A percentile compares a stretch with the other conserved stretches of the same genome.
phyloP scores from a whole-genome alignment of 495 filamentous ascomycete species.

The Aspergillus saccharolyticus region DNA sequence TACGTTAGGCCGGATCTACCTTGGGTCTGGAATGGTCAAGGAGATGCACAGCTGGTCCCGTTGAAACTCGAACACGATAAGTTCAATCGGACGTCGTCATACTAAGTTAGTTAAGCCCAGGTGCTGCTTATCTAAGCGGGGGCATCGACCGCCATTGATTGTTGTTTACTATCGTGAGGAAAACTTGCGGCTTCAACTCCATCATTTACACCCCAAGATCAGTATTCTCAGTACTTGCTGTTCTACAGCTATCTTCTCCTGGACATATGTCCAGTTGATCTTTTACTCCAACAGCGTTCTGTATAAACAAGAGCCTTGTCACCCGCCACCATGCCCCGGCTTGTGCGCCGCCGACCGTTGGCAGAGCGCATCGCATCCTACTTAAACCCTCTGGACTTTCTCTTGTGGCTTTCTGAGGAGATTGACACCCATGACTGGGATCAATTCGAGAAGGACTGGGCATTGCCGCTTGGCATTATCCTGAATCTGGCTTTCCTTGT shows the following conservation, averaged over 20 bases:
- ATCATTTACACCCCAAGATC: not conserved
- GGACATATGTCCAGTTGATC: not conserved
- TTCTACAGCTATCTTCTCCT: not conserved
- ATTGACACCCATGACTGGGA: constrained; percentile 87
- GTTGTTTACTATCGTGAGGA: constrained; percentile 15
- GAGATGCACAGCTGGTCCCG: constrained; percentile 4
- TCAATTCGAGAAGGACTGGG: constrained; percentile 65
- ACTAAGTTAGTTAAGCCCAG: constrained; percentile 1
- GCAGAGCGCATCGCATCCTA: constrained; percentile 68
- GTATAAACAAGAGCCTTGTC: constrained; percentile 2
- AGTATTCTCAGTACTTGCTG: not conserved
- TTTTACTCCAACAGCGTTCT: not conserved
- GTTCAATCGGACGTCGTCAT: constrained; percentile 17
- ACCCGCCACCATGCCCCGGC: constrained; percentile 57
- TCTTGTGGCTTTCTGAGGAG: constrained; percentile 85
- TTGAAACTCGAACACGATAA: constrained; percentile 9
- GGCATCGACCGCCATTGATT: constrained; percentile 6
- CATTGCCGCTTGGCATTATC: constrained; percentile 63
- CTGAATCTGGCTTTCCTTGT: constrained; percentile 79
- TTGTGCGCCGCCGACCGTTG: constrained; percentile 75
- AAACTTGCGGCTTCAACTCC: constrained; percentile 3
- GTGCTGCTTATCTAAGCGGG: constrained; percentile 23
- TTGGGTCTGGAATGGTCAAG: not conserved
- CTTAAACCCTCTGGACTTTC: constrained; percentile 82
- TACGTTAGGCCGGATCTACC: not conserved